A percentile compares a stretch with the other conserved stretches of the same genome.
Conservation (phyloP, 1,284 basidiomycete species). For the Ustilago hordei region DNA sequence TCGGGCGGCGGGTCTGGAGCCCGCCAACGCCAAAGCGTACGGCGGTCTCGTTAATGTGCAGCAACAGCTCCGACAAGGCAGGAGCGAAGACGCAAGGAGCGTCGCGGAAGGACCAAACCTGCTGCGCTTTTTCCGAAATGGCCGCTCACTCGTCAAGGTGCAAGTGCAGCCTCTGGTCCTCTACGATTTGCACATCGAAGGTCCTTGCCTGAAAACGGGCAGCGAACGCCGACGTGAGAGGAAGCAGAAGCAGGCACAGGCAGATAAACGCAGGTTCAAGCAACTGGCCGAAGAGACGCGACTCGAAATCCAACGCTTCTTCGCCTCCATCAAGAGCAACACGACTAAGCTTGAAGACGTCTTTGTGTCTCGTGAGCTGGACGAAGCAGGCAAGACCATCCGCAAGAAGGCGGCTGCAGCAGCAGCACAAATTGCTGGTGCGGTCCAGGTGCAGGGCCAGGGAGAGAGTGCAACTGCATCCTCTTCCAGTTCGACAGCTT, state of each 20-base stretch:
- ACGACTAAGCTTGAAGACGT: constrained; percentile 52
- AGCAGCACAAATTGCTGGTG: not conserved
- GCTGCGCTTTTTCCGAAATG: constrained; percentile 55
- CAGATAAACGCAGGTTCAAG: constrained; percentile 29
- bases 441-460: not conserved
- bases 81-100: constrained; percentile 43
- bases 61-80: constrained; percentile 44
- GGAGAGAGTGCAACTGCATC: not conserved
- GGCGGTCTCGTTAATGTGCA: constrained; percentile 41
- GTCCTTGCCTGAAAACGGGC: constrained; percentile 47
- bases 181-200: constrained; percentile 56
- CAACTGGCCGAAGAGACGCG: constrained; percentile 45
- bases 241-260: constrained; percentile 30
- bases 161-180: constrained; percentile 49
- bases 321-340: constrained; percentile 52
- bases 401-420: constrained; percentile 21
- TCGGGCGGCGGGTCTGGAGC: constrained; percentile 41
- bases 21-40: constrained; percentile 30
- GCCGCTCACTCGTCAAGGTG: constrained; percentile 56
- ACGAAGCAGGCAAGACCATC: constrained; percentile 58
- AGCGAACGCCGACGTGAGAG: constrained; percentile 28
- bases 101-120: constrained; percentile 43
- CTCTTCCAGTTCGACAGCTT: constrained; percentile 21
- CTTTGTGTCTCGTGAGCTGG: constrained; percentile 60
- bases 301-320: constrained; percentile 63